A percentile compares a stretch with the other conserved stretches of the same genome.
Conservation (phyloP, 2,329 filamentous ascomycete species). For the Paraconiothyrium brasiliense region DNA sequence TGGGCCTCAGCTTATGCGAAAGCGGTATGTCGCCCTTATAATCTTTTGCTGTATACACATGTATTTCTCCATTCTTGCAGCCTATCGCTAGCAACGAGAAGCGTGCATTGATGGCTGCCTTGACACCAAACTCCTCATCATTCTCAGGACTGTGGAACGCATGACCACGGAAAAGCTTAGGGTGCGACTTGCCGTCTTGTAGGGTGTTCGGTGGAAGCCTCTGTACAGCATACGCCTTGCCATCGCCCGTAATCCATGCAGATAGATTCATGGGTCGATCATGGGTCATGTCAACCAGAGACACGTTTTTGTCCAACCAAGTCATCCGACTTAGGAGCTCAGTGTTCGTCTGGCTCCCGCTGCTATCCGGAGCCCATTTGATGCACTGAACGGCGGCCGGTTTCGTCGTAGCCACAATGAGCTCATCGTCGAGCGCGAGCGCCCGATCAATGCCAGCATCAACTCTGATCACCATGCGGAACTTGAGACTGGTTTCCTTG, state of each 20-base stretch:
- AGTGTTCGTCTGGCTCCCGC: constrained; percentile 85
- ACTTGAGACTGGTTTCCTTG: constrained; percentile 86
- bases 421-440: constrained; percentile 88
- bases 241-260: constrained; percentile 90
- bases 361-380: constrained; percentile 86
- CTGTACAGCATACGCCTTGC: constrained; percentile 90
- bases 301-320: constrained; percentile 82
- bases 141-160: constrained; percentile 82
- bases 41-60: constrained; percentile 92
- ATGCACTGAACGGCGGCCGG: constrained; percentile 97
- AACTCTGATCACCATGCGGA: constrained; percentile 97
- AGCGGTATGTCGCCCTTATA: constrained; percentile 91
- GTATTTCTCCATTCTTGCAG: constrained; percentile 79
- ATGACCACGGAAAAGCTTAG: constrained; percentile 84
- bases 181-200: constrained; percentile 59
- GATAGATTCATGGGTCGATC: constrained; percentile 96
- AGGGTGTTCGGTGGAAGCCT: constrained; percentile 56
- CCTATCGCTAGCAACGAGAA: constrained; percentile 94
- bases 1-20: constrained; percentile 79
- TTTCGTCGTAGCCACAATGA: constrained; percentile 89
- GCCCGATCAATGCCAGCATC: constrained; percentile 92
- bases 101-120: constrained; percentile 87
- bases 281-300: constrained; percentile 85
- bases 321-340: constrained; percentile 88
- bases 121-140: constrained; percentile 69